These are phyloP conservation scores for Phyllostachys edulis DNA, from an alignment of 176 grass and related monocot species.

Conservation along the genomic window DNA sequence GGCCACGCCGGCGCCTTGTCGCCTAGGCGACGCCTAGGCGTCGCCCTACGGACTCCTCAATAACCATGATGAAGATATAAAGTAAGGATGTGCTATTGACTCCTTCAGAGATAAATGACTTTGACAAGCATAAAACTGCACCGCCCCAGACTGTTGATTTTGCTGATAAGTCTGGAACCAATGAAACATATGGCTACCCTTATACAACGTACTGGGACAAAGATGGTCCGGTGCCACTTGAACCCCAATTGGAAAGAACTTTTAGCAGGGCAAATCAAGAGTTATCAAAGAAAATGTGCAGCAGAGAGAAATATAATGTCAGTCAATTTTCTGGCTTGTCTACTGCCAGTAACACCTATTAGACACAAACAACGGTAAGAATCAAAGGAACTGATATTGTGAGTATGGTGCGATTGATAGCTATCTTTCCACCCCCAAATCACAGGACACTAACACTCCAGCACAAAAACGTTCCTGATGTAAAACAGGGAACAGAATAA, in stretches of 20 bases:
- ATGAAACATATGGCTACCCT: constrained; percentile 35
- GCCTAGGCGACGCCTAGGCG: too few species aligned
- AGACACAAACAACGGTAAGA: constrained; percentile 49
- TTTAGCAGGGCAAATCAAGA: constrained; percentile 42
- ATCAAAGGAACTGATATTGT: constrained; percentile 3
- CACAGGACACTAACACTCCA: not conserved
- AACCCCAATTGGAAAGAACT: constrained; percentile 45
- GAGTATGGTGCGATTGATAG: not conserved
- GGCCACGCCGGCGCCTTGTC: too few species aligned
- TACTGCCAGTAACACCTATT: constrained; percentile 42
- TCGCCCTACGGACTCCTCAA: too few species aligned
- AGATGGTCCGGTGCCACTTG: constrained; percentile 34
- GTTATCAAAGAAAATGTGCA: constrained; percentile 29
- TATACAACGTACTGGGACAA: constrained; percentile 44
- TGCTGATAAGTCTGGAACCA: constrained; percentile 31
- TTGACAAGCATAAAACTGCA: constrained; percentile 44
- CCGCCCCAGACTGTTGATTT: constrained; percentile 2
- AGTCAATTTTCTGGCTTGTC: constrained; percentile 43
- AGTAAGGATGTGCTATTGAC: constrained; percentile 46
- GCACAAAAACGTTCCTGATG: not conserved
- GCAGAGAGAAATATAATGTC: constrained; percentile 34
- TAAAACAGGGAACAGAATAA: not conserved
- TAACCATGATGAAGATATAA: too few species aligned
- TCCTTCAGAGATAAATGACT: constrained; percentile 46
- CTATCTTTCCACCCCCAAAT: not conserved